Evolutionary conservation across 2,329 filamentous ascomycete genomes (phyloP), one percentile per base, ranked within the genome.

Genomic region (Dendrostoma leiphaemia): DNA sequence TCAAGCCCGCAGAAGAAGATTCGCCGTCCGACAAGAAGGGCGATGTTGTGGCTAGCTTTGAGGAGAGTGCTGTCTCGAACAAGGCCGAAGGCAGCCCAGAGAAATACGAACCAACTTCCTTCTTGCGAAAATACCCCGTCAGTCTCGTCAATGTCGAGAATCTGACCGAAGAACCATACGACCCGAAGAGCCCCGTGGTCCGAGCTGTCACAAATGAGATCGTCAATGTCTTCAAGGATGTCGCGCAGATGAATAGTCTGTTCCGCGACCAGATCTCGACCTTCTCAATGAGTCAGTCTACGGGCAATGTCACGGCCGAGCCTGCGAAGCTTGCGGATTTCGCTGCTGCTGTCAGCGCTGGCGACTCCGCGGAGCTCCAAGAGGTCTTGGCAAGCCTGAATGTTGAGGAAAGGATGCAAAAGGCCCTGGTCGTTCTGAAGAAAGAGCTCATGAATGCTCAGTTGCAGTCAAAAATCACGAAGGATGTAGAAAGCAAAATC

Each of bases 381-480:
- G 91, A 96, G 64, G 90, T 97, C 1, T 77, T 99, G 2, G 87
- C 90, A 54, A 90, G 89, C 49, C 81, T 97, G 71, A 91, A 97
- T 64, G 88, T 99, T 15, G 92, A 97, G 70, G 89, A 96, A 64
- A 84, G 95, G 59, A 83, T 99, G 71, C 89, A 91, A 63, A 97
- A 97, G 72, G 90, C 93, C 0, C 76, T 99, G 3, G 84, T 93
- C 40, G 90, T 97, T 2, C 78, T 99, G 61, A 99, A 99, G 77
- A 97, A 97, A 71, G 94, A 99, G 74, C 83, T 97, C 51, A 96
- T 97, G 89, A 99, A 97, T 63, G 94, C 94, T 0, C 90, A 97
- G 68, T 78, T 99, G 28, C 93, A 97, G 70, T 93, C 90, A 54
- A 99, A 97, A 78, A 97, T 99, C 55, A 91, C 89, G 55, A 97